Conservation (phyloP, 805 yeast genomes). For the Starmerella khaoyaiensis region DNA sequence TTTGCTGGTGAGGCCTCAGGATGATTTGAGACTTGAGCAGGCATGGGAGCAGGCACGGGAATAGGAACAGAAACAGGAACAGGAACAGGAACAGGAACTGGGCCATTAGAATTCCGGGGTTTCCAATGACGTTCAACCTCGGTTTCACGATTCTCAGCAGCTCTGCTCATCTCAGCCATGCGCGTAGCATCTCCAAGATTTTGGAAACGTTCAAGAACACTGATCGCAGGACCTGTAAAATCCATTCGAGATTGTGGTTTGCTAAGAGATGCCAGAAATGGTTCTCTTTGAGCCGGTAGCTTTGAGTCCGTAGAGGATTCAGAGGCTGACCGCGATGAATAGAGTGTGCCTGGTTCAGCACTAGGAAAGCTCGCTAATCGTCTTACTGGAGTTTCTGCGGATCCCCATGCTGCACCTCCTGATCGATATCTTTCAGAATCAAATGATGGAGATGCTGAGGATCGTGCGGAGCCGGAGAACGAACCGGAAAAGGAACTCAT, state of each 20-base stretch:
- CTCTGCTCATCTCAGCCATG: constrained; percentile 16
- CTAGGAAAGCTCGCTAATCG: constrained; percentile 12
- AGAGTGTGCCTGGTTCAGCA: constrained; percentile 7
- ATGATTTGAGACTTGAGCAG: neutral
- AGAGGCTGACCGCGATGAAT: constrained; percentile 1
- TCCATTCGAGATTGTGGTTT: constrained; percentile 7
- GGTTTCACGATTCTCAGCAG: neutral
- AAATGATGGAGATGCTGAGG: constrained; percentile 13
- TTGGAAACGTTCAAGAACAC: constrained; percentile 22
- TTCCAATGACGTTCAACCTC: neutral
- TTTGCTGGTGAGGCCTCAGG: neutral
- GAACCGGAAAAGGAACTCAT: neutral
- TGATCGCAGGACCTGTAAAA: constrained; percentile 21
- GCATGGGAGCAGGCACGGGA: neutral
- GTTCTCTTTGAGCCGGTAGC: constrained; percentile 3
- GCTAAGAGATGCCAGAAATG: constrained; percentile 15
- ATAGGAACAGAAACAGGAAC: constrained; percentile 5
- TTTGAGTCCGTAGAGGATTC: constrained; percentile 2
- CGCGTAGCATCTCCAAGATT: constrained; percentile 22
- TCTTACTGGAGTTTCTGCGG: constrained; percentile 16
- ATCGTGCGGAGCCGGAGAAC: constrained; percentile 3
- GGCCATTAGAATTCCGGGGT: neutral
- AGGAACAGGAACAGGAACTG: constrained; percentile 4
- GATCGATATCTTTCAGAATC: constrained; percentile 19
- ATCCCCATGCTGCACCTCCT: constrained; percentile 24